Evolutionary conservation across 164 flowering plant species (phyloP).

Genomic region (Berberis thunbergii): DNA sequence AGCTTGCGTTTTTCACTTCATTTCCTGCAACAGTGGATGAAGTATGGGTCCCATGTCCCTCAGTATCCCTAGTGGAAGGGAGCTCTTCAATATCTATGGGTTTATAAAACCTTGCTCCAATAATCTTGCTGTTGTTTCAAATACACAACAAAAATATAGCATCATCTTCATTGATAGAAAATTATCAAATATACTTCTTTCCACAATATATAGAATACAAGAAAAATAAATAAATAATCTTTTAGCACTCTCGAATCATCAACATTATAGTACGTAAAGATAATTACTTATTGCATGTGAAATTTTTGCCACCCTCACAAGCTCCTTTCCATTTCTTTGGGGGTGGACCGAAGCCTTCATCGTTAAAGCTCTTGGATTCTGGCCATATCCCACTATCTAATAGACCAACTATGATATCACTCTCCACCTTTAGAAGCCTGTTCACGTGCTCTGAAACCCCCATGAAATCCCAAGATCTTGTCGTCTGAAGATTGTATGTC

Average conservation of each 20-base stretch:
- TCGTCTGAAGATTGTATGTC: neutral
- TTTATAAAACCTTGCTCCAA: slow-evolving; percentile 37
- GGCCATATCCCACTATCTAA: slow-evolving; percentile 2
- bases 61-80: slow-evolving; percentile 26
- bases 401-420: slow-evolving; percentile 1
- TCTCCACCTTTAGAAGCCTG: neutral
- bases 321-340: neutral
- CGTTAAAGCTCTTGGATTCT: neutral
- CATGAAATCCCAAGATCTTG: slow-evolving; percentile 3
- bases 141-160: neutral
- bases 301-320: neutral
- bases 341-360: neutral
- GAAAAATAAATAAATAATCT: no score
- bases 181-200: no score
- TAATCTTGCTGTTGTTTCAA: slow-evolving; percentile 29
- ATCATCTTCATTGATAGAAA: no score
- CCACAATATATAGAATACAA: no score
- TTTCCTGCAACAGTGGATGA: slow-evolving; percentile 50
- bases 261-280: neutral
- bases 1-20: slow-evolving; percentile 21
- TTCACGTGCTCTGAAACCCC: neutral
- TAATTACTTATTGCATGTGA: slow-evolving; percentile 1
- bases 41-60: slow-evolving; percentile 49
- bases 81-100: neutral
- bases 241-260: neutral